These are phyloP conservation scores for Talaromyces nanjingensis DNA, from an alignment of 495 filamentous ascomycete species.

Conservation along the genomic window DNA sequence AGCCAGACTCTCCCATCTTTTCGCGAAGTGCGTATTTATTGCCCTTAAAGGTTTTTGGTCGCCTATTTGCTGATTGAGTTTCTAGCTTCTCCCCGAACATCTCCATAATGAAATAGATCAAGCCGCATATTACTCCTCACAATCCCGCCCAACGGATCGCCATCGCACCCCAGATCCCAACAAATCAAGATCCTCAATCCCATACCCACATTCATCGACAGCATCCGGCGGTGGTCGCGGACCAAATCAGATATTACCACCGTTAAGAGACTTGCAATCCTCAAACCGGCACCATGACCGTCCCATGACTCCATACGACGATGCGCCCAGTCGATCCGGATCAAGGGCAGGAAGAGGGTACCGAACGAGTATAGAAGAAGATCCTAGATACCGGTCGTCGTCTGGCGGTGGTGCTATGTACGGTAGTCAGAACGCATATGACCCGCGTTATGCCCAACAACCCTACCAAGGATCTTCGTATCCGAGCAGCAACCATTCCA, in stretches of 20 bases:
- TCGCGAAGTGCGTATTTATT: constrained; percentile 30
- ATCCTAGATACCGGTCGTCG: background rate
- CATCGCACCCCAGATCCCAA: constrained; percentile 14
- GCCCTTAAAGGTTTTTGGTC: background rate
- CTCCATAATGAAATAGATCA: constrained; percentile 44
- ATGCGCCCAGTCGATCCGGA: constrained; percentile 18
- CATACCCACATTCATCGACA: constrained; percentile 14
- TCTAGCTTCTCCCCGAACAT: constrained; percentile 37
- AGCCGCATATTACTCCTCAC: constrained; percentile 30
- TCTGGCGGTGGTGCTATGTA: background rate
- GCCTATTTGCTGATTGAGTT: background rate
- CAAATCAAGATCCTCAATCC: background rate
- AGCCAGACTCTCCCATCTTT: constrained; percentile 38
- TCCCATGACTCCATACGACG: constrained; percentile 21
- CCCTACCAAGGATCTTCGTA: constrained; percentile 20
- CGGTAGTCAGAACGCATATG: constrained; percentile 1
- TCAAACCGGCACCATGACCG: constrained; percentile 20
- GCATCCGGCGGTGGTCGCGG: constrained; percentile 14
- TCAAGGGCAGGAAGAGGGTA: background rate
- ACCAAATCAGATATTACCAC: constrained; percentile 34
- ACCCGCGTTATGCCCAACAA: background rate
- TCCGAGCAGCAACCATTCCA: constrained; percentile 9
- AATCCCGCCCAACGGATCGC: constrained; percentile 13
- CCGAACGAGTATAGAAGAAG: constrained; percentile 1
- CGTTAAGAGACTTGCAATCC: constrained; percentile 35